These are phyloP conservation scores for Globisporangium alternatum DNA, from an alignment of 352 stramenopile genomes.

Conservation along the genomic window DNA sequence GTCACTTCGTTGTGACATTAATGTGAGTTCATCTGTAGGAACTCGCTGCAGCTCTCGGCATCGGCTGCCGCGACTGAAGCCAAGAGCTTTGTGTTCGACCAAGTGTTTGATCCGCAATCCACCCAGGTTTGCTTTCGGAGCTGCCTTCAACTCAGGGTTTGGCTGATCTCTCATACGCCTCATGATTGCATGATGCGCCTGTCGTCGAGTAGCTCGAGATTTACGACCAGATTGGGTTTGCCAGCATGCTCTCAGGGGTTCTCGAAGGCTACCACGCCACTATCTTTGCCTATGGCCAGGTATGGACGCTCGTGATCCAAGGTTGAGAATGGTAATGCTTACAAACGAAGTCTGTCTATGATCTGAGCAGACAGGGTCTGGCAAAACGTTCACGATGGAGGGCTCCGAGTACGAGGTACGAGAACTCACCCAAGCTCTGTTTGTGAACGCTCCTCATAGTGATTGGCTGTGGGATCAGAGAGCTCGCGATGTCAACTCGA, in stretches of 20 bases:
- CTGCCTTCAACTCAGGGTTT: background rate
- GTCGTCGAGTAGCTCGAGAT: slow-evolving; percentile 23
- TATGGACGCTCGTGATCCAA: slow-evolving; percentile 7
- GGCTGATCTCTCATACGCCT: background rate
- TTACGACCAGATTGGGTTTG: slow-evolving; percentile 36
- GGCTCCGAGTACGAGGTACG: slow-evolving; percentile 56
- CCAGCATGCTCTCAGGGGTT: slow-evolving; percentile 30
- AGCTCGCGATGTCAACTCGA: slow-evolving; percentile 4
- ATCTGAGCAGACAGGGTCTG: slow-evolving; percentile 36
- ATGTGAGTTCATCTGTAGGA: slow-evolving; percentile 12
- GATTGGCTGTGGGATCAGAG: background rate
- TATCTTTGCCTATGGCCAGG: slow-evolving; percentile 57
- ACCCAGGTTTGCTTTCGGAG: slow-evolving; percentile 23
- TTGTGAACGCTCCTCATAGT: background rate
- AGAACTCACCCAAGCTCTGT: background rate
- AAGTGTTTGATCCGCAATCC: slow-evolving; percentile 38
- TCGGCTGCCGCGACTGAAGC: slow-evolving; percentile 12
- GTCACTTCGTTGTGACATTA: background rate
- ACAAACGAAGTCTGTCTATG: too few relatives aligned
- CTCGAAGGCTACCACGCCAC: slow-evolving; percentile 46
- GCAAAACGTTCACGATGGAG: slow-evolving; percentile 67
- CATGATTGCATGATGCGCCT: background rate
- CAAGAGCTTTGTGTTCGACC: slow-evolving; percentile 51
- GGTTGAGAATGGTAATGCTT: background rate
- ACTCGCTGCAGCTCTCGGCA: slow-evolving; percentile 25